Base-by-base conservation (phyloP, 2,329 filamentous ascomycete genomes). In the Phaeosphaeriaceae sp. region DNA sequence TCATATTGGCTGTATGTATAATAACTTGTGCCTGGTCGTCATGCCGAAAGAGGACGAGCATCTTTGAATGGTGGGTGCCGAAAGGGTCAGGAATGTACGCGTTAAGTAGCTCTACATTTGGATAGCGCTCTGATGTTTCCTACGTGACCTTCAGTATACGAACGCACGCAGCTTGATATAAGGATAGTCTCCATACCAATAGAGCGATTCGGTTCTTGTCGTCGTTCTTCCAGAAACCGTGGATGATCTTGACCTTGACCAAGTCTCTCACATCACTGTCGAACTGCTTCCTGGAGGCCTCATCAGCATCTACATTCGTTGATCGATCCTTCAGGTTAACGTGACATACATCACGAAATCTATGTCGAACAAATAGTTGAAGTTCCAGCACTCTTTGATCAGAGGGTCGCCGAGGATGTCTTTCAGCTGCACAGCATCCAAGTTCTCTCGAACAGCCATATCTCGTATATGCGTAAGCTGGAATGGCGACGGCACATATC, bases 1-100 rank as follows among this genome's bases (percentile, higher is more conserved):
- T 94, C 89, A 96, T 92, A 67, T 97, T 97, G 19, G 93, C 92
- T 0, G 93, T 97, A 67, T 96, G 91, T 27, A 97, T 93, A 55
- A 96, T 78, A 6, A 97, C 80, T 76, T 96, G 90, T 0, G 89
- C 91, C 0, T 84, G 86, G 61, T 90, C 87, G 71, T 96, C 92
- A 73, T 91, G 88, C 5, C 91, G 85, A 60, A 96, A 82, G 3
- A 96, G 77, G n/a, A 96, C 81, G 76, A 96, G 61, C 91, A 96
- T 95, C 77, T 96, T 95, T 13, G 90, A 84, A 70, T 89, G 92
- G 75, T 97, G 93, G 0, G 92, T 97, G 2, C 93, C 93, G 71
- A 93, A 96, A 63, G 89, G 86, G 71, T 94, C 91, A 0, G 92
- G 90, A 85, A 96, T 90, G 58, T 88, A 92, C 0, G 92, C 92